Conservation (phyloP, 331 rosid species). For the Phaseolus coccineus region DNA sequence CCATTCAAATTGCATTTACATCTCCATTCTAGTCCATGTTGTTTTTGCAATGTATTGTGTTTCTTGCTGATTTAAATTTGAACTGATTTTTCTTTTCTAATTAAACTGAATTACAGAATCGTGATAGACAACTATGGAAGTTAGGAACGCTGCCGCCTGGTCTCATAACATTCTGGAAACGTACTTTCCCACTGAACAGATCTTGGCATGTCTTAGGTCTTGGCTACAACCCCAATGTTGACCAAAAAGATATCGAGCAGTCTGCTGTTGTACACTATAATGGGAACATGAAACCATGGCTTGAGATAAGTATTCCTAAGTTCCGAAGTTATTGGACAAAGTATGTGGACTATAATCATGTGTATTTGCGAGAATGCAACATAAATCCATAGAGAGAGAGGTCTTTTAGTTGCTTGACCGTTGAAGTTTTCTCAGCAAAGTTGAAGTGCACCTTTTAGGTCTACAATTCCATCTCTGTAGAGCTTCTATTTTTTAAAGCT, state of each 20-base stretch:
- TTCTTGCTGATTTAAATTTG: neutral
- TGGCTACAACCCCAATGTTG: slow-evolving; percentile 85
- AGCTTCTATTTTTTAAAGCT: slow-evolving; percentile 52
- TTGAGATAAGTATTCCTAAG: slow-evolving; percentile 93
- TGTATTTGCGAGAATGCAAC: slow-evolving; percentile 90
- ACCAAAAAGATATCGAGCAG: slow-evolving; percentile 77
- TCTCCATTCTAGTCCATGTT: neutral
- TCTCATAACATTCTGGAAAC: slow-evolving; percentile 95
- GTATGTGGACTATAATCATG: slow-evolving; percentile 71
- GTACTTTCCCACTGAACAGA: slow-evolving; percentile 72
- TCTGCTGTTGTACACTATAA: slow-evolving; percentile 95
- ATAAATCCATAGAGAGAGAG: slow-evolving; percentile 74
- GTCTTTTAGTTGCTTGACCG: slow-evolving; percentile 32
- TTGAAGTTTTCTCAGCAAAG: slow-evolving; percentile 45
- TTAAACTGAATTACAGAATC: slow-evolving; percentile 61
- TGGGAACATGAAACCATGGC: slow-evolving; percentile 99
- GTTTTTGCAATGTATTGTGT: slow-evolving; percentile 11
- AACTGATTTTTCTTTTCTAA: slow-evolving; percentile 34
- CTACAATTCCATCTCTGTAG: slow-evolving; percentile 54
- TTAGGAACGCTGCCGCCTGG: slow-evolving; percentile 97
- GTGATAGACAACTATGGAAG: slow-evolving; percentile 95
- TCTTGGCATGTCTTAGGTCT: slow-evolving; percentile 93
- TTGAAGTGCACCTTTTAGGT: slow-evolving; percentile 54
- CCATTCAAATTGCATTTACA: neutral
- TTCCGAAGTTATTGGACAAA: slow-evolving; percentile 81